phyloP scores from a whole-genome alignment of 1,284 basidiomycete species.

The Malassezia pachydermatis region DNA sequence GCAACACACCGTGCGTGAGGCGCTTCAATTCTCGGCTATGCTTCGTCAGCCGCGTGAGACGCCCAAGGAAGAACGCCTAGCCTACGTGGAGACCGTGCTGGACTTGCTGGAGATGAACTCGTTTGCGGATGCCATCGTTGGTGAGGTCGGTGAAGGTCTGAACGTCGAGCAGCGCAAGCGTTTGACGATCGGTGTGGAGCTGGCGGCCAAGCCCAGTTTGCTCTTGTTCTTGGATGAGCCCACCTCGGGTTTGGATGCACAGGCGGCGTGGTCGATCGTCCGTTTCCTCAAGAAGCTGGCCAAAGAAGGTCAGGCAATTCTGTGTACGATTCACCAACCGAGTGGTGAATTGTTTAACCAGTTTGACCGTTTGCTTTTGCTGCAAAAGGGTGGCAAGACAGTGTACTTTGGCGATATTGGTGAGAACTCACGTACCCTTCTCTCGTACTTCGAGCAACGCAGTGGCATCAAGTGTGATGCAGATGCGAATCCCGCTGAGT shows the following conservation, averaged over 20 bases:
- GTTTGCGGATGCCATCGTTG: conserved; percentile 35
- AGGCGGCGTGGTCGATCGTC: conserved; percentile 32
- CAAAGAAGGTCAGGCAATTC: conserved; percentile 42
- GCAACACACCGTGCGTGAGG: conserved; percentile 32
- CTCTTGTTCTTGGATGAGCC: conserved; percentile 43
- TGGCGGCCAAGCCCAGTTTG: conserved; percentile 36
- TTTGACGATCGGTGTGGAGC: conserved; percentile 37
- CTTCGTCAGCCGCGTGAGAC: conserved; percentile 31
- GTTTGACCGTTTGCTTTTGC: conserved; percentile 33
- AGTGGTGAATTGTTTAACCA: conserved; percentile 36
- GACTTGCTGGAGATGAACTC: conserved; percentile 33
- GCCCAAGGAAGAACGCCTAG: conserved; percentile 26
- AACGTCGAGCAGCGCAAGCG: conserved; percentile 37
- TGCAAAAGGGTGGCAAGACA: conserved; percentile 34
- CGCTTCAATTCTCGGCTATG: conserved; percentile 33
- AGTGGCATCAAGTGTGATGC: conserved; percentile 52
- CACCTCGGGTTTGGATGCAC: conserved; percentile 32
- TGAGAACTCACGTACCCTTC: conserved; percentile 54
- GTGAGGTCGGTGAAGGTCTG: conserved; percentile 29
- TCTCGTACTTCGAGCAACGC: conserved; percentile 61
- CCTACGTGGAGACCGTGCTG: conserved; percentile 35
- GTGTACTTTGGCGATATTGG: conserved; percentile 62
- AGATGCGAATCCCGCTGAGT: conserved; percentile 38
- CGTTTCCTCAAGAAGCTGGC: conserved; percentile 47
- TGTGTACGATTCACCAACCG: conserved; percentile 50